phyloP scores from a whole-genome alignment of 2,329 filamentous ascomycete genomes.

The Monilinia laxa region DNA sequence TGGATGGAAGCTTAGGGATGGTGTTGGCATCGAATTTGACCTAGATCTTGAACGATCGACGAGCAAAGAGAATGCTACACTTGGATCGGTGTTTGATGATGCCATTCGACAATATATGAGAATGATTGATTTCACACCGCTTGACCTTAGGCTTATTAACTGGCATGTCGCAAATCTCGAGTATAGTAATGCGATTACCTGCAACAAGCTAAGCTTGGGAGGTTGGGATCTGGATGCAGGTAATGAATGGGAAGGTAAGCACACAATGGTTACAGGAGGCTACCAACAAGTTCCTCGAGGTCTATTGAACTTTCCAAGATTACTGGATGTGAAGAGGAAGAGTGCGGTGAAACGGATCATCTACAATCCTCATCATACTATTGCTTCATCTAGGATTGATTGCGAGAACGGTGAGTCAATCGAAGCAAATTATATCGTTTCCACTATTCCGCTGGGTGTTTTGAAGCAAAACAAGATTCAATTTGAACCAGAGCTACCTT shows the following conservation, averaged over 20 bases:
- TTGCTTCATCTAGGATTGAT: slow-evolving; percentile 59
- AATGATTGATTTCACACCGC: slow-evolving; percentile 77
- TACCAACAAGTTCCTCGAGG: slow-evolving; percentile 93
- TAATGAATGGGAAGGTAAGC: slow-evolving; percentile 94
- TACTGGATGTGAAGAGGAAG: slow-evolving; percentile 73
- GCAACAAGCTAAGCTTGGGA: slow-evolving; percentile 80
- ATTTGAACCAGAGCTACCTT: slow-evolving; percentile 89
- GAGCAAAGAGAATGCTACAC: slow-evolving; percentile 61
- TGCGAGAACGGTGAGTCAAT: slow-evolving; percentile 76
- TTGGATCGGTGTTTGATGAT: slow-evolving; percentile 89
- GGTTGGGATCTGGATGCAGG: slow-evolving; percentile 97
- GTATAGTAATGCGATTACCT: slow-evolving; percentile 91
- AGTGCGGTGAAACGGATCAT: slow-evolving; percentile 69
- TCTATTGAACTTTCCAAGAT: slow-evolving; percentile 71
- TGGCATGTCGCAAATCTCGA: slow-evolving; percentile 99
- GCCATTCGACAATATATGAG: slow-evolving; percentile 85
- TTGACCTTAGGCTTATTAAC: slow-evolving; percentile 87
- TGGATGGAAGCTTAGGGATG: slow-evolving; percentile 75
- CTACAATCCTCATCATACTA: slow-evolving; percentile 54
- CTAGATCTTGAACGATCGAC: slow-evolving; percentile 70
- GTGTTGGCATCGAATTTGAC: slow-evolving; percentile 61
- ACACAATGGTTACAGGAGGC: slow-evolving; percentile 88
- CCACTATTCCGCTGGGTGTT: slow-evolving; percentile 87
- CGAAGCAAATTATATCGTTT: slow-evolving; percentile 86
- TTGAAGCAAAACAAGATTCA: slow-evolving; percentile 77